Evolutionary conservation across 1,139 yeast genomes (phyloP).

Genomic region (Suhomyces panamericanus): DNA sequence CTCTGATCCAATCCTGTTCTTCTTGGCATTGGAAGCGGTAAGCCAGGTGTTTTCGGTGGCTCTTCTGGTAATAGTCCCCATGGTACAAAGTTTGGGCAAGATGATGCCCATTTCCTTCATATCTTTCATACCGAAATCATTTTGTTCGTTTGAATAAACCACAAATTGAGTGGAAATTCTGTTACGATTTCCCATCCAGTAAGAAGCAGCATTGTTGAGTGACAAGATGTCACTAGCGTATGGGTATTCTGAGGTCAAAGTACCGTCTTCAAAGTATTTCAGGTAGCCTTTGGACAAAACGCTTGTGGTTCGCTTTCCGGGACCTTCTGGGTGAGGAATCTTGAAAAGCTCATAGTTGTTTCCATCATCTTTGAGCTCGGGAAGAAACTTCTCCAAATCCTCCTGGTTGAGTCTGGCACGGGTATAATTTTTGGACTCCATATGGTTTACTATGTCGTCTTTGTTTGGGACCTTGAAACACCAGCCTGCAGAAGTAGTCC

Average conservation of each 20-base stretch:
- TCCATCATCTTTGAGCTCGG: conserved; percentile 27
- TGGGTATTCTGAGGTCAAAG: conserved; percentile 67
- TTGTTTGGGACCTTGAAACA: conserved; percentile 64
- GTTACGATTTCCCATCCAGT: conserved; percentile 91
- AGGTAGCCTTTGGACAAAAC: conserved; percentile 77
- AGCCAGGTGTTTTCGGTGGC: conserved; percentile 98
- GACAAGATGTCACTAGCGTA: conserved; percentile 77
- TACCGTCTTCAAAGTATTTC: conserved; percentile 70
- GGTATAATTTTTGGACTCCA: conserved; percentile 55
- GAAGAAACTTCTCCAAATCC: conserved; percentile 22
- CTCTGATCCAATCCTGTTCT: conserved; percentile 86
- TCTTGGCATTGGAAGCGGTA: conserved; percentile 93
- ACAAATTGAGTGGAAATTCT: conserved; percentile 85
- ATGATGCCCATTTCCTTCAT: conserved; percentile 62
- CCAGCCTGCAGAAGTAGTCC: conserved; percentile 87
- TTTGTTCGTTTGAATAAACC: conserved; percentile 47
- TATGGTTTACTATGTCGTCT: conserved; percentile 36
- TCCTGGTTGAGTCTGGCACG: conserved; percentile 20
- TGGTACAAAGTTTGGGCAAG: conserved; percentile 77
- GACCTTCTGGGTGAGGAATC: conserved; percentile 92
- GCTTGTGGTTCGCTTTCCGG: conserved; percentile 69
- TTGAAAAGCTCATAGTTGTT: conserved; percentile 49
- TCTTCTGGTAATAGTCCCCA: conserved; percentile 96
- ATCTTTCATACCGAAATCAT: conserved; percentile 30
- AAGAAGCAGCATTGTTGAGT: conserved; percentile 77